Base-by-base conservation (phyloP, 2,329 filamentous ascomycete genomes). In the Aspergillus nomiae region DNA sequence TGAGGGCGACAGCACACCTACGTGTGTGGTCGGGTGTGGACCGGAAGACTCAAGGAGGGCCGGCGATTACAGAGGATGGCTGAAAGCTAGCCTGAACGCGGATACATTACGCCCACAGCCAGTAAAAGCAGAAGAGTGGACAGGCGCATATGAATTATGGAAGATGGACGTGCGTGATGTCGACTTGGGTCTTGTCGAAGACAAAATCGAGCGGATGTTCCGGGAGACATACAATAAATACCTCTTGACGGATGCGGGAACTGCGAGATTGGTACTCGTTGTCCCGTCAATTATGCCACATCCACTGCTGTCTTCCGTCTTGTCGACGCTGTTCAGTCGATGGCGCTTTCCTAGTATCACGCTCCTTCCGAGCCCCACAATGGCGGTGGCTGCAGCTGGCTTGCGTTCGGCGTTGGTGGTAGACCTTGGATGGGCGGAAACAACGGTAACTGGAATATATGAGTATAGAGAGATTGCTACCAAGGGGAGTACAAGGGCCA, bases 391-490 rank as follows among this genome's bases (percentile, higher is more conserved):
- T 3, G 90, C 90, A 9, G 93, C 94, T 7, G 95, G 95, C 0
- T 81, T 96, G 46, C 88, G 95, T 16, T 92, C 92, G n/a, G 92
- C 90, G 1, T 77, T 99, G 48, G 87, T 98, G 0, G 84, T 99
- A 43, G 93, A 99, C 73, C 85, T 99, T 64, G 95, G 94, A 50
- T 99, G 95, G 95, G 85, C 89, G 48, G 95, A 98, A 77, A 96
- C 94, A 0, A 86, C 90, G 0, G 87, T 96, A 26, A 96, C 92
- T 0, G 91, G 89, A 7, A 85, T 98, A 8, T 98, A 94, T 73
- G 95, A 99, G 78, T 97, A 93, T 75, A 89, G 92, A 59, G 93
- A 96, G 75, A 87, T 97, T 1, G 83, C 85, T 19, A 87, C 87
- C 59, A 86, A 84, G 61, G 85, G 92, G 59, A 94, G 87, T 45